Base-by-base conservation (phyloP, 2,329 filamentous ascomycete genomes). In the Zalaria obscura region DNA sequence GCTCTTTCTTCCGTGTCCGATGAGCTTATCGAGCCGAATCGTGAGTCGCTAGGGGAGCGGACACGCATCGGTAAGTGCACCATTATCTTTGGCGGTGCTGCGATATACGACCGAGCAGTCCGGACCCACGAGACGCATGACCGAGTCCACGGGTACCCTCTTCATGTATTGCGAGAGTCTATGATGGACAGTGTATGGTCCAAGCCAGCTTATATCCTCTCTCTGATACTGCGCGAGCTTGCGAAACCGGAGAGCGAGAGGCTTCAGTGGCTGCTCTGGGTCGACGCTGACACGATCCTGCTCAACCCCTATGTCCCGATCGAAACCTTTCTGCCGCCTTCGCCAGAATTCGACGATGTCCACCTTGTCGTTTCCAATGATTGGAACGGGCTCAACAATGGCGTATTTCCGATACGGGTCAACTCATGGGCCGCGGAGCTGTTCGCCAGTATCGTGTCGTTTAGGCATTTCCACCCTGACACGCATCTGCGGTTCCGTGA, bases 111-210 rank as follows among this genome's bases (percentile, higher is more conserved):
- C 36, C 57, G 60, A 32, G 63, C 63, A 0, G 49, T 68, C 5
- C 50, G 54, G 8, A 65, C 62, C 0, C 66, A 68, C 44, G 50
- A 62, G 10, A 46, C 55, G 4, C 63, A 68, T 44, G 59, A 62
- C 38, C 49, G 54, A 5, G 49, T 64, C 27, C 60, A 65, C 35
- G 60, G 62, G 4, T 67, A 65, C 34, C 60, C 63, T 5, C 49
- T 67, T 5, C 57, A 62, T 34, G 57, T 68, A 4, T 52, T 67
- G 37, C 62, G 63, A 4, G 54, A 63, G 31, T 47, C 57, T 2
- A 53, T 69, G 1, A 50, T 67, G 10, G 62, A 65, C 38, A 60
- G 63, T 33, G 54, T 64, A 4, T 68, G 65, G 65, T 63, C 58
- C 38, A 68, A 68, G 41, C 58, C 59, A 2, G 66, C 62, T 2